Evolutionary conservation across 2,329 filamentous ascomycete species (phyloP), one percentile per base, ranked within the genome.

Genomic region (Dactylella cylindrospora): DNA sequence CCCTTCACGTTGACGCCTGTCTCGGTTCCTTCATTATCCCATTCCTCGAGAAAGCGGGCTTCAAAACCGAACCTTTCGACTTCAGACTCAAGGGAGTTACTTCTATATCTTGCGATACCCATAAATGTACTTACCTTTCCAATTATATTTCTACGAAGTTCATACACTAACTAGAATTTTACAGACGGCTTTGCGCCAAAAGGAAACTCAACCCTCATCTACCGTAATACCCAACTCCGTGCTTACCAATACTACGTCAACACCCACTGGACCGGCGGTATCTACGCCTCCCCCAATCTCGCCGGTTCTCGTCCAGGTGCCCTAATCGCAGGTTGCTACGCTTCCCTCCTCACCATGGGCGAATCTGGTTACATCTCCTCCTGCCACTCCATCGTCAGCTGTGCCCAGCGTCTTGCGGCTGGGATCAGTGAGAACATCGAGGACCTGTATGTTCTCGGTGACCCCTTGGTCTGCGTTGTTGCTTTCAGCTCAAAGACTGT

Each of bases 1-100:
- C 90, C 13, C 81, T 98, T 8, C 93, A 98, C 72, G 91, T 98
- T 44, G 93, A 98, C 76, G 97, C 93, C 80, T 98, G 93, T 71
- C 81, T 98, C 13, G 93, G 93, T 31, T 96, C 90, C 2, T 97
- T 98, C 78, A 79, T 98, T 39, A 83, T 98, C 36, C 90, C 93
- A 1, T 89, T 91, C 76, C 85, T 98, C 35, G 84, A 90, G 66
- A 88, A 87, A 71, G 90, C 93, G n/a, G 93, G 93, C 36, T 97
- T 95, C 73, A 88, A 94, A 65, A 81, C 86, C 17, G 83, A 86
- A 68, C 84, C 83, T 3, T 97, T 97, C 71, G 93, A 98, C 73
- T 98, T 98, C 81, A 84, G 87, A 52, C 83, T 94, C 59, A 89
- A 88, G 67, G 93, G 93, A 68, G 93, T 98, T 29, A 96, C 91